Conservation (phyloP, 495 filamentous ascomycete species). For the Aspergillus sclerotiicarbonarius region DNA sequence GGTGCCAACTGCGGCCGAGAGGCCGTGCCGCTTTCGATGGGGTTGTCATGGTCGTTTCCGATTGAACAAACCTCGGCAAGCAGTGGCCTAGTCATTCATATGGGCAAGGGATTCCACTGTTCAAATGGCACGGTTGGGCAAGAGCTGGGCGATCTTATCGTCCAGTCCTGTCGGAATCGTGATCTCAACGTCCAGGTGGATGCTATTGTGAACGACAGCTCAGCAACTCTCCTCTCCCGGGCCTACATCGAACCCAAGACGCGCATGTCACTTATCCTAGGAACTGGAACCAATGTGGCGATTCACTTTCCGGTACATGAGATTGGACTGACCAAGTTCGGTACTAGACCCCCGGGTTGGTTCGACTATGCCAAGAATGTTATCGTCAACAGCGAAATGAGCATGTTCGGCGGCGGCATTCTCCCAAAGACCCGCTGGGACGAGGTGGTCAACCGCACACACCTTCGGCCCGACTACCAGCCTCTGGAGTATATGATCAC, state of each 20-base stretch:
- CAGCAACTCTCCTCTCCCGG: constrained; percentile 75
- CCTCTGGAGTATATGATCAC: constrained; percentile 90
- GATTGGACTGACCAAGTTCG: constrained; percentile 63
- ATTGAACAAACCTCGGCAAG: constrained; percentile 61
- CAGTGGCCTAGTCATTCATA: constrained; percentile 56
- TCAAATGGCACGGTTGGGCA: constrained; percentile 55
- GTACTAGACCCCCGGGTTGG: constrained; percentile 36
- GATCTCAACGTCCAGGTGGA: constrained; percentile 53
- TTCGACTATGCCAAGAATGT: constrained; percentile 58
- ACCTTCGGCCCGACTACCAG: constrained; percentile 78
- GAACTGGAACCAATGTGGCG: constrained; percentile 85
- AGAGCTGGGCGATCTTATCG: constrained; percentile 59
- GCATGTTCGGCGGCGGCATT: constrained; percentile 72
- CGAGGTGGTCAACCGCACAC: constrained; percentile 60
- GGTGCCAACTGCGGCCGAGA: constrained; percentile 39
- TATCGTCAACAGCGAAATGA: constrained; percentile 86
- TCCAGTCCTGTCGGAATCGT: constrained; percentile 52
- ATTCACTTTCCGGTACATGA: constrained; percentile 63
- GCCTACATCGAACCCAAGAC: constrained; percentile 65
- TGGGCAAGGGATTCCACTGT: constrained; percentile 68
- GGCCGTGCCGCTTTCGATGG: constrained; percentile 49
- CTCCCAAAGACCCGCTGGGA: constrained; percentile 77
- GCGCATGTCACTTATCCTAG: constrained; percentile 75
- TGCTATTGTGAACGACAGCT: constrained; percentile 83
- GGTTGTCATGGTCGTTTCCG: constrained; percentile 68